These are phyloP conservation scores for Gentiana straminea DNA, from an alignment of 257 asterid species.

Conservation along the genomic window DNA sequence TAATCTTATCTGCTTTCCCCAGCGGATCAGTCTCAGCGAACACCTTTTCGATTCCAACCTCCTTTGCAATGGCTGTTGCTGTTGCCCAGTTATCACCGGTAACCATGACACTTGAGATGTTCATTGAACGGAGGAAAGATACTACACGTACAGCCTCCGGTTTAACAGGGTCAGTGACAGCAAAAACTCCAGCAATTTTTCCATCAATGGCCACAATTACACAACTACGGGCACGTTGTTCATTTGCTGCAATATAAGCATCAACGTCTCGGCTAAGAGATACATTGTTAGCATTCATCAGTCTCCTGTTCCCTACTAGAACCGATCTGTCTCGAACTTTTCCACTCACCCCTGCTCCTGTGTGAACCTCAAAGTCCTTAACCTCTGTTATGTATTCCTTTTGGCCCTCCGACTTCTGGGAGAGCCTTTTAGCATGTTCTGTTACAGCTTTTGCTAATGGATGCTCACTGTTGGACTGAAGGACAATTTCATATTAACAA, in stretches of 20 bases:
- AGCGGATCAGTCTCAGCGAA: slow-evolving; percentile 94
- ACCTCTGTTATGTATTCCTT: slow-evolving; percentile 46
- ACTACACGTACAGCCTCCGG: slow-evolving; percentile 70
- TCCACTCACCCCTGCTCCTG: slow-evolving; percentile 89
- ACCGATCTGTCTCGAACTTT: slow-evolving; percentile 53
- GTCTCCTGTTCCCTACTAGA: slow-evolving; percentile 81
- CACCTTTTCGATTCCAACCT: slow-evolving; percentile 77
- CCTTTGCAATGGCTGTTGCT: slow-evolving; percentile 68
- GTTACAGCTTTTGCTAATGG: slow-evolving; percentile 93
- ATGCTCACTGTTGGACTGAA: slow-evolving; percentile 89
- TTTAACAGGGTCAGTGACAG: slow-evolving; percentile 91
- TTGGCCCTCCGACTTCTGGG: slow-evolving; percentile 28
- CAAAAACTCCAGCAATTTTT: slow-evolving; percentile 70
- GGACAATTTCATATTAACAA: background rate
- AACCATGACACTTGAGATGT: slow-evolving; percentile 77
- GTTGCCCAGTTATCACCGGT: slow-evolving; percentile 99
- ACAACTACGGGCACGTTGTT: slow-evolving; percentile 81
- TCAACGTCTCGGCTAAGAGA: slow-evolving; percentile 54
- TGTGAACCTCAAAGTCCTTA: slow-evolving; percentile 78
- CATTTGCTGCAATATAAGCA: slow-evolving; percentile 54
- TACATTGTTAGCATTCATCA: slow-evolving; percentile 48
- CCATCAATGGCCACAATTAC: slow-evolving; percentile 75
- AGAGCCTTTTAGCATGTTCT: slow-evolving; percentile 60
- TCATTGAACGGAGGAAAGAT: slow-evolving; percentile 67
- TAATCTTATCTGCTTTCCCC: slow-evolving; percentile 90